Base-by-base conservation (phyloP, 2,329 filamentous ascomycete genomes). In the Pseudogymnoascus verrucosus region DNA sequence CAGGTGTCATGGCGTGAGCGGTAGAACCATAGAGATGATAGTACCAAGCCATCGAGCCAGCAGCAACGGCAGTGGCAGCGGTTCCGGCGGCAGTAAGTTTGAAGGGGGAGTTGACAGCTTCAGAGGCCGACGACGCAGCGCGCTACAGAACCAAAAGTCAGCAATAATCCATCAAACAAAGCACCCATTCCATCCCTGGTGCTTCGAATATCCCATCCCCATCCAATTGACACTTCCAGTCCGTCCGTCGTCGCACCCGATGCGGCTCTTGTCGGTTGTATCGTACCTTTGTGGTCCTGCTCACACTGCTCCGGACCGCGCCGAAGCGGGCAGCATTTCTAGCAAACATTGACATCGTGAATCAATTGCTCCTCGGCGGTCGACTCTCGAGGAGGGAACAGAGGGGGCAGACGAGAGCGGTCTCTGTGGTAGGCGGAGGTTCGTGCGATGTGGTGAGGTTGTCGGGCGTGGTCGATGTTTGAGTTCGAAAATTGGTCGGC, bases 1-100 rank as follows among this genome's bases (percentile, higher is more conserved):
- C 89, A 68, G 91, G 92, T 72, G 93, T 93, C 87, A 89, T 89
- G 72, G 95, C 95, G 78, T 91, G 86, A 67, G 90, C 89, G 73
- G 89, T 87, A 73, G 90, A 86, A 74, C 93, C 95, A 79, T 96
- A 98, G 72, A 96, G 88, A 80, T 96, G 91, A 79, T 93, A 96
- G 82, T 97, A 98, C 92, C 93, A 98, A 72, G 91, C 93, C 74
- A 93, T 87, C 70, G 93, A 93, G 73, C 92, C 93, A 78, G 91
- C 82, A 73, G 93, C 91, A 75, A 92, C 84, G 72, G 89, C 86
- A 72, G 92, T 96, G 72, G 95, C 93, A 75, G 90, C 90, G 74
- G 87, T 85, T 75, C 91, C 91, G 76, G 93, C 89, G 73, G 93
- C 83, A 79, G 93, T 97, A 78, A 95, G 83, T 79, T 88, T 88